These are phyloP conservation scores for Cercospora citrullina DNA, from an alignment of 2,329 filamentous ascomycete genomes.

Conservation along the genomic window DNA sequence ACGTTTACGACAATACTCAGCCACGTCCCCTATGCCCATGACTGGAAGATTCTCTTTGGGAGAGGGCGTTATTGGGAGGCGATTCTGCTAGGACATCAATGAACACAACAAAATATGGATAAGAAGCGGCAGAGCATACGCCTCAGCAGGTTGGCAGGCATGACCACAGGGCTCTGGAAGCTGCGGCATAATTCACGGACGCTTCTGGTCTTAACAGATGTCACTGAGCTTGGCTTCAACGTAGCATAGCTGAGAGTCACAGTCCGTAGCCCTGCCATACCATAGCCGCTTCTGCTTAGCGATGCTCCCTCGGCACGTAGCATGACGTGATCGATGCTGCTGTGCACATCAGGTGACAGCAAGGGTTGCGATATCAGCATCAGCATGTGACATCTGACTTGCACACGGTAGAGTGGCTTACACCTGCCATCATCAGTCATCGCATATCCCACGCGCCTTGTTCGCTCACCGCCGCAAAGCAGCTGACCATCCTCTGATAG, in stretches of 20 bases:
- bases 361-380: neutral
- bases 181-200: slow-evolving; percentile 4
- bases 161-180: neutral
- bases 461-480: slow-evolving; percentile 2
- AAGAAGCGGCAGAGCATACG: slow-evolving; percentile 8
- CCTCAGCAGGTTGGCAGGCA: neutral
- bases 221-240: neutral
- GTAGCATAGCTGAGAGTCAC: slow-evolving; percentile 6
- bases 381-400: neutral
- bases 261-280: slow-evolving; percentile 11
- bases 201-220: neutral
- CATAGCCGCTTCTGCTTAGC: slow-evolving; percentile 14
- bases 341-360: neutral
- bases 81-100: slow-evolving; percentile 17
- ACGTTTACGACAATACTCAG: slow-evolving; percentile 20
- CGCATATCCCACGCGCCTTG: neutral
- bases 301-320: neutral
- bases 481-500: slow-evolving; percentile 1
- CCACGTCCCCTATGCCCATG: slow-evolving; percentile 19
- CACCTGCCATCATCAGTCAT: neutral
- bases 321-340: neutral
- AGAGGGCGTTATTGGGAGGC: slow-evolving; percentile 22
- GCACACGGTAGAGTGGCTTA: neutral
- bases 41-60: slow-evolving; percentile 27
- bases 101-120: slow-evolving; percentile 15